phyloP scores from a whole-genome alignment of 805 yeast genomes.

The Saccharomyces paradoxus region DNA sequence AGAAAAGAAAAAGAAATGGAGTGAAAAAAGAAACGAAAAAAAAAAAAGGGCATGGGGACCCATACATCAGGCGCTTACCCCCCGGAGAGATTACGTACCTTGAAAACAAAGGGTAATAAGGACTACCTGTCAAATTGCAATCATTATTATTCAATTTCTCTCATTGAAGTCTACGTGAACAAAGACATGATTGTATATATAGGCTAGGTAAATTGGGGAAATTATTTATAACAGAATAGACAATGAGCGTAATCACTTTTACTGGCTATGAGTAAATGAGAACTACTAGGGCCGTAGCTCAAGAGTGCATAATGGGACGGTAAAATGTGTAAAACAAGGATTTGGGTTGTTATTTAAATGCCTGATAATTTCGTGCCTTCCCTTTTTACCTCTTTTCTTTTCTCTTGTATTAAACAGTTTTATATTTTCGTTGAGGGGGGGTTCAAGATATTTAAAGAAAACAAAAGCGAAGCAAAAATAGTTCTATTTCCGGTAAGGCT shows the following conservation, averaged over 20 bases:
- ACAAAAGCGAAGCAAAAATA: neutral
- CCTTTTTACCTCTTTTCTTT: neutral
- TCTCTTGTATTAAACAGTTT: neutral
- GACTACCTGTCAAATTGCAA: neutral
- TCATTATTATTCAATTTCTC: neutral
- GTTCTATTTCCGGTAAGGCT: neutral
- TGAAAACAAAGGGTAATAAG: neutral
- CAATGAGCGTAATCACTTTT: no score
- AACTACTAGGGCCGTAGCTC: neutral
- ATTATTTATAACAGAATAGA: no score
- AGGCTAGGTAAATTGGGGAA: no score
- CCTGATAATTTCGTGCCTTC: no score
- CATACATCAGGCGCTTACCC: neutral
- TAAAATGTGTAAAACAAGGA: neutral
- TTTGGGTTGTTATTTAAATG: neutral
- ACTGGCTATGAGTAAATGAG: neutral
- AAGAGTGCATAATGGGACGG: neutral
- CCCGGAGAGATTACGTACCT: neutral
- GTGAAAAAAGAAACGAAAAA: constrained; percentile 3
- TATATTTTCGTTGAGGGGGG: neutral
- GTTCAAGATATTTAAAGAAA: neutral
- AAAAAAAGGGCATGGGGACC: neutral
- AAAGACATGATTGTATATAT: no score
- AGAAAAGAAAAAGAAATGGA: constrained; percentile 1
- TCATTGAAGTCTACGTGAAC: no score